A percentile compares a stretch with the other conserved stretches of the same genome.
phyloP scores from a whole-genome alignment of 208 protist genomes.

The Trypanosoma cruzi region DNA sequence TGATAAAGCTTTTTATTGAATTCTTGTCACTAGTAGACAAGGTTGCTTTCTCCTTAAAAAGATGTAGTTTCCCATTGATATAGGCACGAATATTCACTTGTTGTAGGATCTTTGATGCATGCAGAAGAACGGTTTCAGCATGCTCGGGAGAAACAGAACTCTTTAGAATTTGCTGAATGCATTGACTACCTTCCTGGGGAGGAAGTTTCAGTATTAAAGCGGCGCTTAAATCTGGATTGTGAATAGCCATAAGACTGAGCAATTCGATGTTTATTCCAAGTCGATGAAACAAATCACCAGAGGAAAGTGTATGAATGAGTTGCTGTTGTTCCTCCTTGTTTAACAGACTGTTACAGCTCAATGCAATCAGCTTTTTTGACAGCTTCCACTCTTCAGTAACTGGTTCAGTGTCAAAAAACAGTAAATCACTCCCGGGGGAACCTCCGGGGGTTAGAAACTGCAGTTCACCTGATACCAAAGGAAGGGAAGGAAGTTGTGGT shows the following conservation, averaged over 20 bases:
- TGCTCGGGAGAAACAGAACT: slow-evolving; percentile 40
- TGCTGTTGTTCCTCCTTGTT: slow-evolving; percentile 42
- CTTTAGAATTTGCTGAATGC: slow-evolving; percentile 53
- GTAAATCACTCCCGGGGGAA: slow-evolving; percentile 31
- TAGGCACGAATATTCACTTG: slow-evolving; percentile 62
- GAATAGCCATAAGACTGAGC: slow-evolving; percentile 39
- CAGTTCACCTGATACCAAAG: slow-evolving; percentile 55
- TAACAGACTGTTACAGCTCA: slow-evolving; percentile 33
- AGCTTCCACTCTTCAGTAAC: slow-evolving; percentile 41
- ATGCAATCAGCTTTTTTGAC: slow-evolving; percentile 37
- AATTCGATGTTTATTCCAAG: slow-evolving; percentile 44
- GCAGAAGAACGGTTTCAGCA: slow-evolving; percentile 54
- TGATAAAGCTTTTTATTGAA: slow-evolving; percentile 46
- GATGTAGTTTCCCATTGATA: slow-evolving; percentile 38
- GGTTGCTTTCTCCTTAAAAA: slow-evolving; percentile 45
- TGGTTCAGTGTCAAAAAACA: slow-evolving; percentile 47
- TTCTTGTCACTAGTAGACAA: slow-evolving; percentile 37
- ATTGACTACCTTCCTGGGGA: slow-evolving; percentile 28
- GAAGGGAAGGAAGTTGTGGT: slow-evolving; percentile 49
- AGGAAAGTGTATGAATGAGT: slow-evolving; percentile 36
- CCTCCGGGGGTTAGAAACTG: slow-evolving; percentile 45
- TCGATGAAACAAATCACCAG: slow-evolving; percentile 36
- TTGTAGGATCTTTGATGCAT: slow-evolving; percentile 43
- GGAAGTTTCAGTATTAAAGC: slow-evolving; percentile 52
- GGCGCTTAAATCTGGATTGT: slow-evolving; percentile 64